phyloP scores from a whole-genome alignment of 345 rosid genomes.

The Euphorbia tirucalli region DNA sequence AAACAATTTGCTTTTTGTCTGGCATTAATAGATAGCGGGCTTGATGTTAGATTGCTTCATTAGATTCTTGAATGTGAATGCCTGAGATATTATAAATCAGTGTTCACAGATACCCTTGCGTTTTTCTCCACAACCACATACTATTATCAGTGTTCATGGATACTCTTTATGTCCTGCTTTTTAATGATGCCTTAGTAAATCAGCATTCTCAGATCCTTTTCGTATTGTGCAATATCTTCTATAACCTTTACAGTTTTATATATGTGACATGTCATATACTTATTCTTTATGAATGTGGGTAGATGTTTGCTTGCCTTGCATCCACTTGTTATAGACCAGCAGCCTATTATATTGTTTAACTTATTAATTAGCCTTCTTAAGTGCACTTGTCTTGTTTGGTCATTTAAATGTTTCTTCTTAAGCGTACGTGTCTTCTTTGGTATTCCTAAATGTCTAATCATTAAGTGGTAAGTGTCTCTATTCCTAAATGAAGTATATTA shows the following conservation, averaged over 20 bases:
- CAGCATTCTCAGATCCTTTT: not conserved
- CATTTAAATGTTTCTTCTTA: too few relatives aligned
- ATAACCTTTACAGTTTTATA: not conserved
- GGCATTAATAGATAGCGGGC: not conserved
- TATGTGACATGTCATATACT: not conserved
- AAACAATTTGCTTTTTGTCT: not conserved
- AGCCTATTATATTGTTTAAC: too few relatives aligned
- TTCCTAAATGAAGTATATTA: not conserved
- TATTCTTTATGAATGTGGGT: not conserved
- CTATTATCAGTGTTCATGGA: not conserved
- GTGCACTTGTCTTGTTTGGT: too few relatives aligned
- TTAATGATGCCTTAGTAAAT: not conserved
- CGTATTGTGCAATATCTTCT: not conserved
- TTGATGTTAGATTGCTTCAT: not conserved
- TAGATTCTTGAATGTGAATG: constrained; percentile 4
- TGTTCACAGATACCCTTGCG: not conserved
- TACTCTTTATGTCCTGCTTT: not conserved
- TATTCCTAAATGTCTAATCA: too few relatives aligned
- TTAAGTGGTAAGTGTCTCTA: too few relatives aligned
- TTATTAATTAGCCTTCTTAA: too few relatives aligned
- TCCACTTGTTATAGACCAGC: too few relatives aligned
- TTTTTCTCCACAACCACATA: not conserved
- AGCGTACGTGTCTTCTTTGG: too few relatives aligned
- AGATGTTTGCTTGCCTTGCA: not conserved
- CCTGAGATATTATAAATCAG: not conserved